Conservation (phyloP, 2,329 filamentous ascomycete genomes). For the Arthrinium puccinioides region DNA sequence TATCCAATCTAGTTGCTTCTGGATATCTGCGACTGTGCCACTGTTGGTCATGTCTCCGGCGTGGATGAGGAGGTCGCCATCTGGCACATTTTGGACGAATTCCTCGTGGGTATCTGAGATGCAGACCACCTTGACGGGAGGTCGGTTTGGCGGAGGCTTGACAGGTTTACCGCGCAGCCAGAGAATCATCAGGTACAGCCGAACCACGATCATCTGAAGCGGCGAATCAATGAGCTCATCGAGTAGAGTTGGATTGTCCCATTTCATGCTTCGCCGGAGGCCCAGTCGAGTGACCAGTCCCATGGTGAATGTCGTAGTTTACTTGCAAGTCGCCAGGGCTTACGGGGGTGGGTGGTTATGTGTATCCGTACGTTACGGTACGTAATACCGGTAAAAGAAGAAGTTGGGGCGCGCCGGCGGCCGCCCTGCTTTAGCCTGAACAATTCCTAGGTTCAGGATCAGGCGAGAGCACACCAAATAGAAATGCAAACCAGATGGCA, state of each 20-base stretch:
- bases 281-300: conserved; percentile 35
- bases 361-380: too few relatives aligned
- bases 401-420: too few relatives aligned
- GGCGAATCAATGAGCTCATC: conserved; percentile 64
- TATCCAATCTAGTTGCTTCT: conserved; percentile 81
- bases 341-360: too few relatives aligned
- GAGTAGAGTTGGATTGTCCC: conserved; percentile 45
- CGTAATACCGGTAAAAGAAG: too few relatives aligned
- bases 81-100: conserved; percentile 52
- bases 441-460: too few relatives aligned
- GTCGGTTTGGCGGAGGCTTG: conserved; percentile 44
- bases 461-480: too few relatives aligned
- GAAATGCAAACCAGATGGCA: too few relatives aligned
- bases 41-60: conserved; percentile 76
- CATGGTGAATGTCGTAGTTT: conserved; percentile 24
- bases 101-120: conserved; percentile 82
- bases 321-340: not conserved
- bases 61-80: conserved; percentile 82
- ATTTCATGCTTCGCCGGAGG: conserved; percentile 38
- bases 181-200: conserved; percentile 58
- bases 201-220: conserved; percentile 53
- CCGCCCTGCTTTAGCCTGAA: too few relatives aligned
- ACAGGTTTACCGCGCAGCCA: conserved; percentile 61
- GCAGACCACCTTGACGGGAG: conserved; percentile 70
- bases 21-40: conserved; percentile 67